Evolutionary conservation across 768 basidiomycete species (phyloP).

Genomic region (Boletus sp.): DNA sequence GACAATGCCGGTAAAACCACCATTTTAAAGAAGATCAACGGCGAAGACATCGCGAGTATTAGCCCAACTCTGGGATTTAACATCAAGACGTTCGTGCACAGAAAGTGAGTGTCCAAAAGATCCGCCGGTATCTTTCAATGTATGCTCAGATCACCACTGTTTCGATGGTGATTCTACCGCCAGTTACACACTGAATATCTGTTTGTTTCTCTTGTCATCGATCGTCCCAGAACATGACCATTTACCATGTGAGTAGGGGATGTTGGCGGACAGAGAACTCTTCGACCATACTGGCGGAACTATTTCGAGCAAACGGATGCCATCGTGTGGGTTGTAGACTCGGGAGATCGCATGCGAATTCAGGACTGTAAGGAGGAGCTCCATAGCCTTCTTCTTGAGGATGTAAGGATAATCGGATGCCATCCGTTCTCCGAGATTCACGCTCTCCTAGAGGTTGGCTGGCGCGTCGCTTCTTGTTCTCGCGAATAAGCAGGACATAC

Average conservation of each 20-base stretch:
- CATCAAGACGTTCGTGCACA: constrained; percentile 93
- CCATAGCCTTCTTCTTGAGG: constrained; percentile 81
- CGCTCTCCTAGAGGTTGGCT: constrained; percentile 64
- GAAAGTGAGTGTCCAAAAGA: constrained; percentile 57
- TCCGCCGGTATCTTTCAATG: constrained; percentile 14
- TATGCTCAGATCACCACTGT: constrained; percentile 19
- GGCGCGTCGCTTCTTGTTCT: constrained; percentile 96
- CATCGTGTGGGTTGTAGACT: constrained; percentile 98
- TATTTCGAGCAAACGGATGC: constrained; percentile 99
- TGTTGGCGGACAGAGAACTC: constrained; percentile 92
- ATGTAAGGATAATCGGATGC: constrained; percentile 52
- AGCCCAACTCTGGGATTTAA: constrained; percentile 98
- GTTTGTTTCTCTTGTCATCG: constrained; percentile 24
- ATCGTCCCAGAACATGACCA: constrained; percentile 50
- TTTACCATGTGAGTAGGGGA: constrained; percentile 88
- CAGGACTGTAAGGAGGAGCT: constrained; percentile 87
- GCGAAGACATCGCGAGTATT: constrained; percentile 83
- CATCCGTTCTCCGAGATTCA: constrained; percentile 18
- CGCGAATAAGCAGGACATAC: constrained; percentile 97
- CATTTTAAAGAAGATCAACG: constrained; percentile 91
- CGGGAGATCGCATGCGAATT: constrained; percentile 87
- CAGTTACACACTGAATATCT: constrained; percentile 45
- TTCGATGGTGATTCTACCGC: constrained; percentile 24
- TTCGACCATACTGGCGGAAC: constrained; percentile 97
- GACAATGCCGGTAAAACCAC: constrained; percentile 99